A percentile compares a stretch with the other conserved stretches of the same genome.
phyloP scores from a whole-genome alignment of 1,284 basidiomycete genomes.

The Cryptococcus sp. region DNA sequence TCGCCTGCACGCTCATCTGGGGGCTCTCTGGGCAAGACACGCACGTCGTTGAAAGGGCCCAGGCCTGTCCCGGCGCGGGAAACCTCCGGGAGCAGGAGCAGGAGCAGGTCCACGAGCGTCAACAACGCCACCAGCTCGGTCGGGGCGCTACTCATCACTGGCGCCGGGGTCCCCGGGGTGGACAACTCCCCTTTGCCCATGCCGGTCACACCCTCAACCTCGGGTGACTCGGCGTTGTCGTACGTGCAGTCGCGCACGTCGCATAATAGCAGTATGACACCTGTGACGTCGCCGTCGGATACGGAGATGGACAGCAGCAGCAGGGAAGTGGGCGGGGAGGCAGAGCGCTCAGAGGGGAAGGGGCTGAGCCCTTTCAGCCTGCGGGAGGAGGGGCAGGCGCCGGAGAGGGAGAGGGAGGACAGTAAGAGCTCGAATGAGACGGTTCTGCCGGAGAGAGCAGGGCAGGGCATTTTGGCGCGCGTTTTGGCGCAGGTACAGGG shows the following conservation, averaged over 20 bases:
- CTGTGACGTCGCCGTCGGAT: conserved; percentile 15
- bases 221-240: conserved; percentile 13
- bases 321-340: background rate
- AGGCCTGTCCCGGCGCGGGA: conserved; percentile 20
- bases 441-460: background rate
- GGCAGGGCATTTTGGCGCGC: background rate
- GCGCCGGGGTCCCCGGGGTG: too few relatives aligned
- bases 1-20: conserved; percentile 2
- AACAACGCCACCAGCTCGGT: background rate
- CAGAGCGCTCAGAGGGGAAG: background rate
- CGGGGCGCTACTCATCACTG: background rate
- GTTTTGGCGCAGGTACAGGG: background rate
- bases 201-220: conserved; percentile 17
- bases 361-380: background rate
- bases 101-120: background rate
- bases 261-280: conserved; percentile 12
- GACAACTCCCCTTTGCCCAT: background rate
- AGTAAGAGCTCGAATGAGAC: conserved; percentile 23
- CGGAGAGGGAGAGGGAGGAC: conserved; percentile 12
- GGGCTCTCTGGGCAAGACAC: conserved; percentile 1
- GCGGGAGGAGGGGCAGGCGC: background rate
- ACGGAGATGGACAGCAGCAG: conserved; percentile 6
- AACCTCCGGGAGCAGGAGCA: background rate
- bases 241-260: conserved; percentile 10
- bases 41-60: conserved; percentile 20